Evolutionary conservation across 495 filamentous ascomycete species (phyloP), one percentile per base, ranked within the genome.

Genomic region (Cetradonia linearis): DNA sequence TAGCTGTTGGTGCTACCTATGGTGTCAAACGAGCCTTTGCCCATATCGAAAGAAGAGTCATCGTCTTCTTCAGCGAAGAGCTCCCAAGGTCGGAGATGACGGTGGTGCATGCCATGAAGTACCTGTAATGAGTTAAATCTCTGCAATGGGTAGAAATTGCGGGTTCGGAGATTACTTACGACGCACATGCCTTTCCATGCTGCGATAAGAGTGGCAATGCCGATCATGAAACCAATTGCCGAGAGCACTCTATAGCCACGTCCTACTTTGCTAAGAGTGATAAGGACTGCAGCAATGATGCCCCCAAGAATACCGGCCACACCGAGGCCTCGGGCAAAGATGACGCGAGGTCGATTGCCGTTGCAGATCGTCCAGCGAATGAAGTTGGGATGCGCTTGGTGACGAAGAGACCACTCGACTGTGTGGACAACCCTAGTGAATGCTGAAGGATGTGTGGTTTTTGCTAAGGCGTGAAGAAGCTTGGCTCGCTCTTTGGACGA

Each of bases 331-430:
- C 78, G 78, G 10, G 86, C 87, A 62, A 89, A 89, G 46, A 76
- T 63, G n/a, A 86, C 81, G 25, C 86, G 81, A 37, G 84, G 73
- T 38, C 75, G 77, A 68, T 88, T 91, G 61, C 85, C 85, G 71
- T 91, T 91, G 74, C 82, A 86, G 71, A 89, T 87, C 58, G 77
- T 80, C 87, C 86, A 89, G 56, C 85, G 80, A 63, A 91, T 79
- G 74, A 91, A 91, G 71, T 90, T 91, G 47, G 86, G 86, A 62
- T 90, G 86, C 0, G 85, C 77, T 67, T 89, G 86, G 55, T 76
- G 74, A 20, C 87, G 82, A 20, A 91, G 80, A 8, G 78, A 71
- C 63, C 75, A 77, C 67, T 90, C 87, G 36, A 85, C 76, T n/a
- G 71, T 77, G 23, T 68, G 74, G n/a, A 70, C 69, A 38, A 86